Evolutionary conservation across 495 filamentous ascomycete species (phyloP), one percentile per base, ranked within the genome.

Genomic region (Penicillium parvum): DNA sequence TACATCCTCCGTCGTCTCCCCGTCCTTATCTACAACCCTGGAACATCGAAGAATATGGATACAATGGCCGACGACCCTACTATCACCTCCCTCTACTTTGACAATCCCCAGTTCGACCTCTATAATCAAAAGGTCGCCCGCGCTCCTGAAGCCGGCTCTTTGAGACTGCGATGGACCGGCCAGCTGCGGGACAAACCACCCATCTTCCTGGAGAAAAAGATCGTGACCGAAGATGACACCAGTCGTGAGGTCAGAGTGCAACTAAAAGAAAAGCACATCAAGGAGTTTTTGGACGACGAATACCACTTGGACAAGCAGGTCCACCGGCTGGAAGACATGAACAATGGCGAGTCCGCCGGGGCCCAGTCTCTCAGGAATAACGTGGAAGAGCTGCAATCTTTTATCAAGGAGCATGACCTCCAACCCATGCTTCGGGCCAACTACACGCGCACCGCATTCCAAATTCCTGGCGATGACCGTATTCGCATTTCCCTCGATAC

Each of bases 71-170:
- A 81, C 26, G 91, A 97, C 57, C 92, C 94, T 2, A 86, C 85
- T 21, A 86, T 98, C 56, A 97, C 88, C 15, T 95, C 90, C 14
- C 75, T 98, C 19, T 98, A 98, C 65, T 97, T 97, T 61, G 92
- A 97, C 61, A 94, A 81, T 58, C 66, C 82, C 17, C 78, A 82
- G 34, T 96, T 98, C 61, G 72, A 81, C 26, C 74, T 96, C 25
- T 98, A 98, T 64, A 80, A 77, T 12, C 73, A 84, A 30, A 97
- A 97, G 63, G 79, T 98, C 9, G 82, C 81, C 36, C 81, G 83
- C 40, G 74, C 78, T n/a, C 64, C 76, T 3, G 84, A 90, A 58
- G 85, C 89, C 1, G 81, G 86, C 20, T 95, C 90, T 8, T 64
- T 98, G 39, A 78, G 94, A 5, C 66, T 97, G 25, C 81, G 92